Evolutionary conservation across 257 asterid genomes (phyloP).

Genomic region (Knoxia roxburghii): DNA sequence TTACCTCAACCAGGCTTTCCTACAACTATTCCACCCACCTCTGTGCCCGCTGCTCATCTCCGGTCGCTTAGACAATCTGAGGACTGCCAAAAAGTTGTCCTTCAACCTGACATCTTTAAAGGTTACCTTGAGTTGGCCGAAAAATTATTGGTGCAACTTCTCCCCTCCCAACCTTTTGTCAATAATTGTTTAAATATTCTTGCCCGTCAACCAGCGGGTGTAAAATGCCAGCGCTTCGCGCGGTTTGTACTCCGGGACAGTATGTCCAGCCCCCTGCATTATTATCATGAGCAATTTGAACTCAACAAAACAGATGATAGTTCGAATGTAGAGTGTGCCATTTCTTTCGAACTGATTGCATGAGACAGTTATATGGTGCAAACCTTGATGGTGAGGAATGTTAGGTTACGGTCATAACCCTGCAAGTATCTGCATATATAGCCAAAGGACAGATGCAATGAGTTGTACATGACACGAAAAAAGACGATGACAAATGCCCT

Average conservation of each 20-base stretch:
- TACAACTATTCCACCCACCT: no score
- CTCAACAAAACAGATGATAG: background rate
- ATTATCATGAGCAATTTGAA: background rate
- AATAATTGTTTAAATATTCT: slow-evolving; percentile 26
- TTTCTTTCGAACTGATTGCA: background rate
- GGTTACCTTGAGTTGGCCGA: background rate
- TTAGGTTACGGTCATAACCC: slow-evolving; percentile 73
- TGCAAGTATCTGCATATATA: slow-evolving; percentile 73
- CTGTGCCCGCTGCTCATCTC: no score
- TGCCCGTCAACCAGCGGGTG: slow-evolving; percentile 59
- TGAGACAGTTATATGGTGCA: background rate
- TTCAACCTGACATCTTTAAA: no score
- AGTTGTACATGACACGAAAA: slow-evolving; percentile 1
- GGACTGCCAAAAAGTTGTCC: no score
- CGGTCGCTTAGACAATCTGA: no score
- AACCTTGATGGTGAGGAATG: slow-evolving; percentile 85
- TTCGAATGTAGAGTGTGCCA: background rate
- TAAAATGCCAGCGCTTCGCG: slow-evolving; percentile 68
- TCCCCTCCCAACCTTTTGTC: background rate
- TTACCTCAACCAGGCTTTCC: no score
- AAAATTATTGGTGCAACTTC: background rate
- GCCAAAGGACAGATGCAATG: no score
- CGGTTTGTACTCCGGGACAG: slow-evolving; percentile 95
- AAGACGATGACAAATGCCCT: slow-evolving; percentile 2
- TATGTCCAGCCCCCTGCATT: slow-evolving; percentile 86